Conservation (phyloP, 352 stramenopile species). For the Elongisporangium prolatum region DNA sequence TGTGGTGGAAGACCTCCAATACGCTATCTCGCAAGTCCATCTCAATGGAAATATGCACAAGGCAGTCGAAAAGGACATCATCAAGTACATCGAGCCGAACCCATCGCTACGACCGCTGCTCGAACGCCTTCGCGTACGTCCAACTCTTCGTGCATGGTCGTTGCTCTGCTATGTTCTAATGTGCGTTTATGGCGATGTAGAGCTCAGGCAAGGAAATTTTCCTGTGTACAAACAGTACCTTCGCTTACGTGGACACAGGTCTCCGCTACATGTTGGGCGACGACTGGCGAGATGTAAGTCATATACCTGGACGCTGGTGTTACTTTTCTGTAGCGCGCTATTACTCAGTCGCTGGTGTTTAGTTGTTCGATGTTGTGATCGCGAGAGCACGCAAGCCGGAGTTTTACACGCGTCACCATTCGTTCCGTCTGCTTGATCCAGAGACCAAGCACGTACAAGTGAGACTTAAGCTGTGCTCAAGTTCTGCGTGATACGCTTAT, state of each 20-base stretch:
- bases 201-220: slow-evolving; percentile 88
- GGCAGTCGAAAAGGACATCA: slow-evolving; percentile 75
- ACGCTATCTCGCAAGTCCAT: slow-evolving; percentile 87
- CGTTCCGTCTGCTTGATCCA: slow-evolving; percentile 70
- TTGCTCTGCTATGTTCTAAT: neutral
- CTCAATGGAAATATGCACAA: slow-evolving; percentile 91
- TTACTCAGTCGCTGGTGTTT: slow-evolving; percentile 2
- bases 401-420: slow-evolving; percentile 87
- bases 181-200: slow-evolving; percentile 26
- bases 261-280: slow-evolving; percentile 91
- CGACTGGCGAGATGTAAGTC: slow-evolving; percentile 69
- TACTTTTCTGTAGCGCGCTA: too few species aligned
- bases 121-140: slow-evolving; percentile 53
- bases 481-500: neutral
- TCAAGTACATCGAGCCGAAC: slow-evolving; percentile 88
- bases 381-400: slow-evolving; percentile 88
- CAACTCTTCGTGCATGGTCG: neutral
- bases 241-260: slow-evolving; percentile 91
- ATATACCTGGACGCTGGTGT: neutral
- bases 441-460: slow-evolving; percentile 64
- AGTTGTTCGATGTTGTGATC: slow-evolving; percentile 89
- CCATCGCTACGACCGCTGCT: slow-evolving; percentile 82
- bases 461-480: neutral
- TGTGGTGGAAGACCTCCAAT: slow-evolving; percentile 86
- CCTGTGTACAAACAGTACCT: slow-evolving; percentile 92